Evolutionary conservation across 164 flowering plant species (phyloP), one percentile per base, ranked within the genome.

Genomic region (Echeveria elegans): DNA sequence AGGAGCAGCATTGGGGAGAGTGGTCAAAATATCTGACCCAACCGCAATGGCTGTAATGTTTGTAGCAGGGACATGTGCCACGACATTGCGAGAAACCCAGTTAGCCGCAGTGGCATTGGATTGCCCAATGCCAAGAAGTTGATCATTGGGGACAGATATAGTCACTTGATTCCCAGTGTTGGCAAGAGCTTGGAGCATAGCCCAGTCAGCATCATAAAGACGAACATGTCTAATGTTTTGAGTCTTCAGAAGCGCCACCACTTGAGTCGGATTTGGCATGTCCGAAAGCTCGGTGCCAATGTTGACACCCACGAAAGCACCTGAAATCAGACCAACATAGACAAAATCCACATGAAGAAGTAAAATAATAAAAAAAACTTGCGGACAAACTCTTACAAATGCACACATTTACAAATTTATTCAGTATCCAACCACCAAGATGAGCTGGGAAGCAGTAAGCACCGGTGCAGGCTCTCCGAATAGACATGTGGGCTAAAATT

Each of bases 81-180:
- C 70, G 19, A 91, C 82, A 72, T 91, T 89, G 53, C 83, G 87
- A 37, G 88, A 67, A 19, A 89, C 89, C 96, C 96, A 89, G 64
- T 85, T 88, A 71, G 96, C 96, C 32, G 96, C 96, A 18, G 96
- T 88, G 45, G 88, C 86, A 76, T 88, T 90, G 38, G 96, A 90
- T 71, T 86, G 93, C 59, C 93, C 96, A 23, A 90, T 83, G 26
- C 88, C 96, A 28, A 90, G 84, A 23, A 90, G 82, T 71, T 90
- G 80, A 11, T 87, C 83, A 69, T 88, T 88, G 36, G 96, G 96
- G 38, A 89, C 83, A 53, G 89, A 82, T 32, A 89, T 79, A 15
- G 80, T 78, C 26, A 87, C 93, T 1, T 65, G 79, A 34, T 86
- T 89, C 62, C 96, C 96, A 9, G 90, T 71, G 67, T 85, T 82